Percentiles rank a stretch among this genome's conserved stretches.
phyloP scores from a whole-genome alignment of 192 early-diverging fungal genomes.

The Coemansia sp. region DNA sequence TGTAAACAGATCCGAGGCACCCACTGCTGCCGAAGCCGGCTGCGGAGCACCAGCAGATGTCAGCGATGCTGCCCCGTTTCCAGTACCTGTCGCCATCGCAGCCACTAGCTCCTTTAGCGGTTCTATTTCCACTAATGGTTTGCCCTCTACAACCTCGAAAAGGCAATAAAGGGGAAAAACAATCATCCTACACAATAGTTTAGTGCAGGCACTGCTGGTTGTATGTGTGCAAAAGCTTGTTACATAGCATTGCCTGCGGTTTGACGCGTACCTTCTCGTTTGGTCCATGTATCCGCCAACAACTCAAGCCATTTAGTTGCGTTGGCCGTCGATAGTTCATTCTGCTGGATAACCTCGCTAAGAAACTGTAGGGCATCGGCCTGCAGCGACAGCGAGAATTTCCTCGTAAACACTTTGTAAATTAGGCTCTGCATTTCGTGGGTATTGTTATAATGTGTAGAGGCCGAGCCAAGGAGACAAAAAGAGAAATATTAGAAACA shows the following conservation, averaged over 20 bases:
- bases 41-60: background rate
- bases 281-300: slow-evolving; percentile 69
- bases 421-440: slow-evolving; percentile 54
- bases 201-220: background rate
- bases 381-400: slow-evolving; percentile 75
- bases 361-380: slow-evolving; percentile 70
- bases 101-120: slow-evolving; percentile 38
- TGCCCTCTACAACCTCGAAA: slow-evolving; percentile 10
- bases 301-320: slow-evolving; percentile 63
- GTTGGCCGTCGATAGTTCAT: slow-evolving; percentile 45
- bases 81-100: slow-evolving; percentile 27
- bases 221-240: background rate
- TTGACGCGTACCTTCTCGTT: slow-evolving; percentile 62
- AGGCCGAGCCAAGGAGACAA: background rate
- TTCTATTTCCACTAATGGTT: slow-evolving; percentile 44
- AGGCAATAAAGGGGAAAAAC: background rate
- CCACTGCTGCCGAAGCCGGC: background rate
- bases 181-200: background rate
- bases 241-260: background rate
- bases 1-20: slow-evolving; percentile 26
- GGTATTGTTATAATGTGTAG: background rate
- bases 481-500: background rate
- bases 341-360: slow-evolving; percentile 56
- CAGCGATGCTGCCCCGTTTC: slow-evolving; percentile 4
- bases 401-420: slow-evolving; percentile 73